phyloP scores from a whole-genome alignment of 2,329 filamentous ascomycete species.

The Sporothrix schenckii region DNA sequence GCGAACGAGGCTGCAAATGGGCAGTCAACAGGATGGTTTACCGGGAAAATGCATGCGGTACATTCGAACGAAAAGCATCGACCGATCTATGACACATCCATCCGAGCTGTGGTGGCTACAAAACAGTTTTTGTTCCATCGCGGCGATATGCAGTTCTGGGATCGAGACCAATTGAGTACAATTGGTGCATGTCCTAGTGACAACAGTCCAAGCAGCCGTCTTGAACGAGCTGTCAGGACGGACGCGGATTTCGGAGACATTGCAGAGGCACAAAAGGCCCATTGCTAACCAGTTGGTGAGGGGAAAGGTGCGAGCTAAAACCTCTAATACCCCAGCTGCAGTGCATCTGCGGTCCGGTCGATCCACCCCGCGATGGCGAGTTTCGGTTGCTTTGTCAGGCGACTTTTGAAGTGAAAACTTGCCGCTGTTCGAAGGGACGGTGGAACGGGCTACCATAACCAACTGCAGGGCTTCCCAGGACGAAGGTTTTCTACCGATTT shows the following conservation, averaged over 20 bases:
- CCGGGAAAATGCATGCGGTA: no score
- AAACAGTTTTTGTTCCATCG: not conserved
- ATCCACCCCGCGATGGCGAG: not conserved
- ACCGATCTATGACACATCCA: no score
- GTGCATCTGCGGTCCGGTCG: conserved; percentile 6
- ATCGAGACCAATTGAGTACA: not conserved
- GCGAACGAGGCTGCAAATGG: no score
- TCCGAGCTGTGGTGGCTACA: no score
- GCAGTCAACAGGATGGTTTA: no score
- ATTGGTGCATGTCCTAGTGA: not conserved
- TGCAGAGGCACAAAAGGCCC: not conserved
- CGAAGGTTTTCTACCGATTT: not conserved
- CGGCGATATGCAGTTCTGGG: not conserved
- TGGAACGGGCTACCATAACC: not conserved
- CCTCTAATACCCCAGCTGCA: no score
- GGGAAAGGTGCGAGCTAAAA: no score
- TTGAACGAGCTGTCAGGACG: not conserved
- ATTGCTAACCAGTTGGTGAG: not conserved
- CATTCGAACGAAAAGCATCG: no score
- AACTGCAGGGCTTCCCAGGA: not conserved
- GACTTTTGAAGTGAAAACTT: not conserved
- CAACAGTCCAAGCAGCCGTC: not conserved
- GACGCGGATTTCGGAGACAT: not conserved
- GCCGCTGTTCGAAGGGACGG: no score
- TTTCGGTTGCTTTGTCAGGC: conserved; percentile 4